Conservation (phyloP, 2,329 filamentous ascomycete species). For the Cercospora sp. region DNA sequence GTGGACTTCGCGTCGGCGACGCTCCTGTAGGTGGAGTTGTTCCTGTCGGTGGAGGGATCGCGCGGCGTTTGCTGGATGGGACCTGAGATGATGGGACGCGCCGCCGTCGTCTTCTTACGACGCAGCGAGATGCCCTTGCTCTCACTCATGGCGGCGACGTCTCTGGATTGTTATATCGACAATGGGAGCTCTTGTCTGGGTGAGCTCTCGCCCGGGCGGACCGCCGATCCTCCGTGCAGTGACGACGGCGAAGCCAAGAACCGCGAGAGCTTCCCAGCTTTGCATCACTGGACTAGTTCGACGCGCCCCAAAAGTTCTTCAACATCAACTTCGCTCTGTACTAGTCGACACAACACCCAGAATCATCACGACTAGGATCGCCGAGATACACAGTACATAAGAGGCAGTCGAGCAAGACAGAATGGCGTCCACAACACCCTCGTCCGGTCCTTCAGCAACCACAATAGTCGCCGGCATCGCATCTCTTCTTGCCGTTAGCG, state of each 20-base stretch:
- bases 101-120: conserved; percentile 60
- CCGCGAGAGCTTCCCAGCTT: not conserved
- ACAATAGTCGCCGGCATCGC: conserved; percentile 60
- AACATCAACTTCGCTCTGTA: not conserved
- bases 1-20: conserved; percentile 22
- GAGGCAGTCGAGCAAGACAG: conserved; percentile 7
- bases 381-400: conserved; percentile 1
- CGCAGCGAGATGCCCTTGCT: conserved; percentile 59
- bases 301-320: conserved; percentile 14
- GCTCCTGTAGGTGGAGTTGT: conserved; percentile 28
- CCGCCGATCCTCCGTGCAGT: conserved; percentile 1
- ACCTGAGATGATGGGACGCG: conserved; percentile 61
- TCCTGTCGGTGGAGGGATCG: conserved; percentile 24
- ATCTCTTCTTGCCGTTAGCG: conserved; percentile 59
- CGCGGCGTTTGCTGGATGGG: conserved; percentile 45
- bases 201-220: conserved; percentile 3
- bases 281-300: conserved; percentile 3
- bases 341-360: not conserved
- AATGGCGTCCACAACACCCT: conserved; percentile 41
- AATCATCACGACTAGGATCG: not conserved
- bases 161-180: not conserved
- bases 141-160: conserved; percentile 46
- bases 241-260: conserved; percentile 12
- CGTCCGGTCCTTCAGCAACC: conserved; percentile 52
- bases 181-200: not conserved